Percentiles rank a stretch among this genome's conserved stretches.
Evolutionary conservation across 495 filamentous ascomycete genomes (phyloP).

Genomic region (Penicillium canescens): DNA sequence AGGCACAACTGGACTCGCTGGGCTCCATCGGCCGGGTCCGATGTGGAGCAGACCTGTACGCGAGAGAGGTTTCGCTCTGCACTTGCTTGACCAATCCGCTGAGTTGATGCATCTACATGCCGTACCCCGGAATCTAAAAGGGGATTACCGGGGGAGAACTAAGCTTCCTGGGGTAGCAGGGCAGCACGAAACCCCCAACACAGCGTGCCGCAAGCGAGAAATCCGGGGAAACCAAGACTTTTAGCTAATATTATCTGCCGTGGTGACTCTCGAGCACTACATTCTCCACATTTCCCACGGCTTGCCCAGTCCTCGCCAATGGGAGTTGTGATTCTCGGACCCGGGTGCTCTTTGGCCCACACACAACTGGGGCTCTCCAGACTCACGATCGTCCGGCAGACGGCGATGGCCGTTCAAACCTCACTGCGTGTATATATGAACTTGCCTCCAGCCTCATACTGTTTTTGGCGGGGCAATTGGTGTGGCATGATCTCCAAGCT

Average conservation of each 20-base stretch:
- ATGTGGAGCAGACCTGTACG: slow-evolving; percentile 6
- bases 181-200: not conserved
- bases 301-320: slow-evolving; percentile 8
- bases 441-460: slow-evolving; percentile 5
- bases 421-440: slow-evolving; percentile 8
- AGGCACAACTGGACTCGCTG: not conserved
- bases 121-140: not conserved
- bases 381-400: slow-evolving; percentile 3
- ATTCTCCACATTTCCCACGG: slow-evolving; percentile 2
- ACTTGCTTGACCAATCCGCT: not conserved
- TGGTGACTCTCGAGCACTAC: not conserved
- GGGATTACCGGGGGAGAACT: not conserved
- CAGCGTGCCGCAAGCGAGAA: slow-evolving; percentile 45
- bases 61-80: not conserved
- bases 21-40: slow-evolving; percentile 16
- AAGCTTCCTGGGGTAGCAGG: slow-evolving; percentile 39
- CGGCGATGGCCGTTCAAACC: slow-evolving; percentile 10
- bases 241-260: slow-evolving; percentile 8
- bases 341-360: slow-evolving; percentile 7
- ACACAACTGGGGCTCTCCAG: not conserved
- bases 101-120: not conserved
- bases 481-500: slow-evolving; percentile 8
- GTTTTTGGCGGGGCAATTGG: slow-evolving; percentile 1
- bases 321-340: not conserved
- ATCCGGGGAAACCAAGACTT: slow-evolving; percentile 48